Evolutionary conservation across 2,329 filamentous ascomycete species (phyloP), one percentile per base, ranked within the genome.

Genomic region (Cordyceps sp.): DNA sequence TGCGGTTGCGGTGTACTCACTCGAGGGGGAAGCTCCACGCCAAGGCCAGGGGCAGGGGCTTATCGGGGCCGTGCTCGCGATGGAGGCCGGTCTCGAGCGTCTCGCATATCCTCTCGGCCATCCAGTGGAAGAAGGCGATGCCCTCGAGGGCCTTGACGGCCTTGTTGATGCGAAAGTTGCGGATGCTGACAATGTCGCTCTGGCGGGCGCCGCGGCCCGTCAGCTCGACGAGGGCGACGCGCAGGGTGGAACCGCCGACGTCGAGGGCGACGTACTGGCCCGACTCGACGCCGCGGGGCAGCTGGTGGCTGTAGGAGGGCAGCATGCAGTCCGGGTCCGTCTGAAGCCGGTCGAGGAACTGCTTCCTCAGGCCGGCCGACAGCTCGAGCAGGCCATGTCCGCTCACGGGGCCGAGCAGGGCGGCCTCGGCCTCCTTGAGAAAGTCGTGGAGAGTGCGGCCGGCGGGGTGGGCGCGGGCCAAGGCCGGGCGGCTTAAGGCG

Each of bases 21-120:
- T 78, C 69, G 28, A 79, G 71, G 18, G 74, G 74, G 42, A 80
- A 80, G 36, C 73, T 78, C 73, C 74, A 79, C 6, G 74, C 69
- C 37, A 78, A 49, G 1, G 73, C 73, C 54, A 77, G 59, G 8
- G 64, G 64, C 32, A 78, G 53, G 19, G 65, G 60, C 3, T 55
- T 49, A 17, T 57, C 54, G 5, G 50, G 45, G 27, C 42, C 47
- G 35, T 54, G 48, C 16, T 47, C 50, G 4, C 52, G 47, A 28
- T 56, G 52, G 16, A 57, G 44, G 14, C 60, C 62, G 27, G 55
- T 54, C 6, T 55, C 50, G 10, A 78, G 52, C 2, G 70, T 72
- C 30, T 75, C 65, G 32, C 57, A 48, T 42, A 78, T 73, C 39
- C 61, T 64, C 26, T 59, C 56, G 1, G 73, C 73, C 64, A 79